Evolutionary conservation across 306 rosid genomes (phyloP).

Genomic region (Inga leiocalycina): DNA sequence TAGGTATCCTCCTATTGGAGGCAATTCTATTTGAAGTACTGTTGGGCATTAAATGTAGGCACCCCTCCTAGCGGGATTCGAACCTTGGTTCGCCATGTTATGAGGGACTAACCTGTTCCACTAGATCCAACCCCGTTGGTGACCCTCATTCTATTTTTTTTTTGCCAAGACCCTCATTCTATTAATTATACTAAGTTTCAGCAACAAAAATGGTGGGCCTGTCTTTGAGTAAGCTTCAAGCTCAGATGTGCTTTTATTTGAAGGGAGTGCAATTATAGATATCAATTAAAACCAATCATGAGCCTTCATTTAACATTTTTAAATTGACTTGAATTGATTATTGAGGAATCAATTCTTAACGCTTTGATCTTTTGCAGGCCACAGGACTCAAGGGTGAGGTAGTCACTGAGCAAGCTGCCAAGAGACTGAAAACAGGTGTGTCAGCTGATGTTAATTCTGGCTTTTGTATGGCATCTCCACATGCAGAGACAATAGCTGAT

Average conservation of each 20-base stretch:
- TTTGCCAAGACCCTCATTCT: background rate
- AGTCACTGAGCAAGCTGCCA: conserved; percentile 65
- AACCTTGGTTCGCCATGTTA: no score
- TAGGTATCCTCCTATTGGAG: no score
- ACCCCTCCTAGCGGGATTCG: no score
- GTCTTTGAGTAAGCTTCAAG: background rate
- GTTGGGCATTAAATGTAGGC: no score
- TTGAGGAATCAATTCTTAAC: conserved; percentile 1
- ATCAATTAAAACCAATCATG: background rate
- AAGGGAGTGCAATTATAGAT: background rate
- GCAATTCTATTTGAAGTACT: no score
- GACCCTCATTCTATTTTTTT: background rate
- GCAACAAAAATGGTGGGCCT: background rate
- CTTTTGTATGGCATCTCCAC: conserved; percentile 45
- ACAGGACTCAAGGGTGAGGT: conserved; percentile 70
- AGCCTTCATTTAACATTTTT: background rate
- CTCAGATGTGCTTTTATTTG: background rate
- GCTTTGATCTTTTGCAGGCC: conserved; percentile 57
- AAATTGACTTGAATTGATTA: background rate
- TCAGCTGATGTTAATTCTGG: conserved; percentile 57
- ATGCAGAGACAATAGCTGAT: conserved; percentile 51
- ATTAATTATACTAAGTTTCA: background rate
- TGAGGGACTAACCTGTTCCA: no score
- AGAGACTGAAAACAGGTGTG: conserved; percentile 67
- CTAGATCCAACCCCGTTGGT: no score